Conservation (phyloP, 176 grass and related monocot genomes). For the Microstegium vimineum region DNA sequence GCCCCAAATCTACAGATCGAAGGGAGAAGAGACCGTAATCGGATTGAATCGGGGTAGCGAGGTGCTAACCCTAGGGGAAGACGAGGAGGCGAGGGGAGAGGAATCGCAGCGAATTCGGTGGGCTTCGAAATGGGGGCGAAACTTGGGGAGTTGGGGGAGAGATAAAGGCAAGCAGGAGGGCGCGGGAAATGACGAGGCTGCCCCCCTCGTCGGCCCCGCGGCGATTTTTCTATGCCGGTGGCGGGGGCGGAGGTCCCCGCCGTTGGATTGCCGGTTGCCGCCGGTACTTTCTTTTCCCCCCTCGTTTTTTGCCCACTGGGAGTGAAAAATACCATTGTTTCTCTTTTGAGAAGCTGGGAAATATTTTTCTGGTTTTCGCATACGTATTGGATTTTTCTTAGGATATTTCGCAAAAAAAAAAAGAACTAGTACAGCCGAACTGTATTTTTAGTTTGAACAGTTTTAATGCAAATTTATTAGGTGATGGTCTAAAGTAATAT, state of each 20-base stretch:
- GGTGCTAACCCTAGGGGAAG: conserved; percentile 37
- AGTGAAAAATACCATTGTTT: not conserved
- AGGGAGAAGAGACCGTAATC: not conserved
- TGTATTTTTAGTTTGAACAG: not conserved
- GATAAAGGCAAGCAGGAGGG: not conserved
- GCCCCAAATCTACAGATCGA: not conserved
- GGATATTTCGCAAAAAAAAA: not conserved
- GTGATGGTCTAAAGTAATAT: not conserved
- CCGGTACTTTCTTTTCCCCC: not conserved
- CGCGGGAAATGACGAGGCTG: conserved; percentile 16
- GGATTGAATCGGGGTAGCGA: conserved; percentile 17
- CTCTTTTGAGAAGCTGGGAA: not conserved
- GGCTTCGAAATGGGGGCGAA: conserved; percentile 44
- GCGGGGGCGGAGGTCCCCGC: not conserved
- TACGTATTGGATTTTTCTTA: no score
- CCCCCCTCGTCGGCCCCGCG: conserved; percentile 1
- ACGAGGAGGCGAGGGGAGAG: conserved; percentile 45
- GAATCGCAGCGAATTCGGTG: conserved; percentile 55
- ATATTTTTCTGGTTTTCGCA: not conserved
- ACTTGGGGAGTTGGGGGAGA: no score
- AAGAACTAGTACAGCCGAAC: not conserved
- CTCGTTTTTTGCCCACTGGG: not conserved
- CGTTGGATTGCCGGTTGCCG: conserved; percentile 13
- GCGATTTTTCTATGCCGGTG: not conserved
- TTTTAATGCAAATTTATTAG: not conserved